Conservation (phyloP, 192 early-diverging fungal genomes). For the Podila verticillata region DNA sequence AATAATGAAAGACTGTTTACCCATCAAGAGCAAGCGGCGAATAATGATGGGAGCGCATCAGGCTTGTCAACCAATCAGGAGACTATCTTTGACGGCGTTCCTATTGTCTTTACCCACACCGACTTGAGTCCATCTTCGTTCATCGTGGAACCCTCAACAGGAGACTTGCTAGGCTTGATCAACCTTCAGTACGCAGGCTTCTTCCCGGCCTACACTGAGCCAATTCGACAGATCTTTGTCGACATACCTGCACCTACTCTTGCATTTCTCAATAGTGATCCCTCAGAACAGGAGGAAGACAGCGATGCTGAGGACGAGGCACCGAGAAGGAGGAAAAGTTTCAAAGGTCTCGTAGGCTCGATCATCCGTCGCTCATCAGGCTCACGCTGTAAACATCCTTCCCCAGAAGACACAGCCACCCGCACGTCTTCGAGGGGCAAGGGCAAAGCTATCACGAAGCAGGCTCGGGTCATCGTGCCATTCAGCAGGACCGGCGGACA, state of each 20-base stretch:
- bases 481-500: background rate
- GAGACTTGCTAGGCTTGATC: conserved; percentile 5
- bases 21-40: background rate
- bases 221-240: conserved; percentile 9
- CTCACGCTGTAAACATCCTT: background rate
- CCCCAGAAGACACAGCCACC: background rate
- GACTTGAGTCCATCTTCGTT: conserved; percentile 9
- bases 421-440: background rate
- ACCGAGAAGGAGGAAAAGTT: background rate
- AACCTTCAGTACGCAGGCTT: conserved; percentile 35
- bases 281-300: no score
- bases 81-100: background rate
- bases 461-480: background rate
- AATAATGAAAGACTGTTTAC: conserved; percentile 11
- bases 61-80: background rate
- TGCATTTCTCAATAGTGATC: background rate
- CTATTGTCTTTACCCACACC: conserved; percentile 16
- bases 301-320: background rate
- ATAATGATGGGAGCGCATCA: background rate
- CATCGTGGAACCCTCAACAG: background rate
- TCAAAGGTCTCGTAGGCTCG: no score
- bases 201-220: conserved; percentile 22
- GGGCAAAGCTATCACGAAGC: background rate
- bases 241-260: background rate
- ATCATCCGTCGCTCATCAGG: no score